phyloP scores from a whole-genome alignment of 1,139 yeast genomes.

The Hyphopichia khmerensis region DNA sequence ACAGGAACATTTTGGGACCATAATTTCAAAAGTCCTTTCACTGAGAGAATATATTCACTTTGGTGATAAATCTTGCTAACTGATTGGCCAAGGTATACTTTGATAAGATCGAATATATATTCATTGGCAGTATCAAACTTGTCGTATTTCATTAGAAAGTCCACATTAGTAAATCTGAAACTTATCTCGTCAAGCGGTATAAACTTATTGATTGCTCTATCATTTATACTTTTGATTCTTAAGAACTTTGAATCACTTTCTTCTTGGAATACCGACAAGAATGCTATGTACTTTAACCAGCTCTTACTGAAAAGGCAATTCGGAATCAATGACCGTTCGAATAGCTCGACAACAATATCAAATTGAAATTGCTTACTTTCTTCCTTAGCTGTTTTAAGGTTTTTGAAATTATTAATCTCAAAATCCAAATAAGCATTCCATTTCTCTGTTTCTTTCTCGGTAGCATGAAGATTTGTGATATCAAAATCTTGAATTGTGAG shows the following conservation, averaged over 20 bases:
- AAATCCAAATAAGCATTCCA: constrained; percentile 56
- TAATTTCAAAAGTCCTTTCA: constrained; percentile 17
- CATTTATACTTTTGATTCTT: constrained; percentile 31
- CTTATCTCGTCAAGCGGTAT: constrained; percentile 40
- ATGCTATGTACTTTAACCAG: constrained; percentile 62
- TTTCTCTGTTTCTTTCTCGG: constrained; percentile 33
- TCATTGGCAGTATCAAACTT: constrained; percentile 24
- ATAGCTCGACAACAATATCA: constrained; percentile 31
- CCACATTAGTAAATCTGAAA: constrained; percentile 43
- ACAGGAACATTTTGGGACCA: constrained; percentile 14
- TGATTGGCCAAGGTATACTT: constrained; percentile 23
- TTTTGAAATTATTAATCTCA: constrained; percentile 27
- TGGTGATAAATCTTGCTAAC: constrained; percentile 18
- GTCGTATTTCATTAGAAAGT: constrained; percentile 23
- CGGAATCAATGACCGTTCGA: constrained; percentile 63
- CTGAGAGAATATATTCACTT: constrained; percentile 20
- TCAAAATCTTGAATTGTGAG: constrained; percentile 47
- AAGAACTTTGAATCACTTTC: constrained; percentile 18
- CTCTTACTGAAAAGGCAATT: constrained; percentile 47
- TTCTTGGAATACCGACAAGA: constrained; percentile 20
- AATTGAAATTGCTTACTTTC: constrained; percentile 6
- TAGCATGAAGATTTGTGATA: constrained; percentile 16
- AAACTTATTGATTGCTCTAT: constrained; percentile 43
- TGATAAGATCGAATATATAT: constrained; percentile 27
- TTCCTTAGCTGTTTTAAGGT: background rate